Evolutionary conservation across 1,139 yeast genomes (phyloP).

Genomic region (Geotrichum europaeum): DNA sequence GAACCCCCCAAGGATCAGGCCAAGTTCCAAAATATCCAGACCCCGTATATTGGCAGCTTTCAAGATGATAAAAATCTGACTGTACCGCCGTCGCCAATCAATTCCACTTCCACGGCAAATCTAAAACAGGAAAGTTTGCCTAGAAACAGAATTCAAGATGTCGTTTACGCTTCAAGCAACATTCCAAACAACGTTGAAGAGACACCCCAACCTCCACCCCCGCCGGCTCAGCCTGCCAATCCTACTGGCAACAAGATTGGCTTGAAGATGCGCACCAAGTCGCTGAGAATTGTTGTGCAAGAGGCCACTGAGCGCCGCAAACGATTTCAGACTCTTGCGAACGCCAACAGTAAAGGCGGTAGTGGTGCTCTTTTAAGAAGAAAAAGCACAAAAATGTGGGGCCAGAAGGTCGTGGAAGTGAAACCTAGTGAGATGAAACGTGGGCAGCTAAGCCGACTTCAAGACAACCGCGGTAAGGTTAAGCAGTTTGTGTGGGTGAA

Average conservation of each 20-base stretch:
- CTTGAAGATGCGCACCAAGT: slow-evolving; percentile 48
- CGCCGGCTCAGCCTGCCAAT: background rate
- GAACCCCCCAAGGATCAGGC: slow-evolving; percentile 20
- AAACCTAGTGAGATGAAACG: slow-evolving; percentile 62
- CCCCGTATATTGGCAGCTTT: background rate
- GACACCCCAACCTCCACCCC: background rate
- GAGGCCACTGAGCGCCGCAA: slow-evolving; percentile 71
- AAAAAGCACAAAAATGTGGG: slow-evolving; percentile 95
- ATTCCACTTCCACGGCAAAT: background rate
- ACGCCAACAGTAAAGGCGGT: slow-evolving; percentile 23
- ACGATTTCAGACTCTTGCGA: slow-evolving; percentile 32
- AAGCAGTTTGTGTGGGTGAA: slow-evolving; percentile 96
- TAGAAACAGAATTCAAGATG: background rate
- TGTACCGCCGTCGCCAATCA: background rate
- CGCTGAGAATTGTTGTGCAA: slow-evolving; percentile 85
- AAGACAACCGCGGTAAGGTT: slow-evolving; percentile 60
- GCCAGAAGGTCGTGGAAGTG: slow-evolving; percentile 85
- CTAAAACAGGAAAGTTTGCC: background rate
- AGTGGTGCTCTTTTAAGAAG: slow-evolving; percentile 47
- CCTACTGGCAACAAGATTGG: slow-evolving; percentile 6
- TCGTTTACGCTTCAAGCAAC: background rate
- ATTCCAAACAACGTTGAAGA: background rate
- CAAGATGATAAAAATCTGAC: slow-evolving; percentile 4
- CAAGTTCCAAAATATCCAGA: background rate
- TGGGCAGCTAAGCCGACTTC: slow-evolving; percentile 50